Evolutionary conservation across 805 yeast genomes (phyloP).

Genomic region (Saccharomycopsis lassenensis): DNA sequence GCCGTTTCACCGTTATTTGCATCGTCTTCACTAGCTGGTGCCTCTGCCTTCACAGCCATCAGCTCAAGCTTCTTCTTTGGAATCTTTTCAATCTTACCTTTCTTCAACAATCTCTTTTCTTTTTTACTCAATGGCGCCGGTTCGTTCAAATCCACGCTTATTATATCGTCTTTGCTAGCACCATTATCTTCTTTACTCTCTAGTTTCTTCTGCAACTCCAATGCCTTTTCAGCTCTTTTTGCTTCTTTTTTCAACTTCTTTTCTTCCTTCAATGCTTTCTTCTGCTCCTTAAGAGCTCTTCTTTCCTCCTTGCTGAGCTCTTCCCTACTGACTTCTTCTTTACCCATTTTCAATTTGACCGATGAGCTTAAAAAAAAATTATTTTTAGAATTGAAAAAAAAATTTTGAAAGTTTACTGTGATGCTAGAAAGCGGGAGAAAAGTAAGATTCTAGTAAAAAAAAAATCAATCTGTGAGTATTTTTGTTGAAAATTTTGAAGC

Average conservation of each 20-base stretch:
- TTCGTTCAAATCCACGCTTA: conserved; percentile 57
- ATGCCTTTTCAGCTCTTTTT: conserved; percentile 23
- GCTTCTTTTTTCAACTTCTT: conserved; percentile 19
- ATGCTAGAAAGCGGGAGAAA: neutral
- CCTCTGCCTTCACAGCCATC: conserved; percentile 19
- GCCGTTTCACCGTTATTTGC: conserved; percentile 21
- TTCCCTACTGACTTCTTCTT: conserved; percentile 2
- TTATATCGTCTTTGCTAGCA: conserved; percentile 37
- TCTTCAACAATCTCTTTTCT: conserved; percentile 77
- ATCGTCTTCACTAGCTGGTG: conserved; percentile 25
- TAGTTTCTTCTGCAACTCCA: conserved; percentile 27
- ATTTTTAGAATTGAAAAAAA: neutral
- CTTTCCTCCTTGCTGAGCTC: neutral
- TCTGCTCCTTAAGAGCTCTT: conserved; percentile 4
- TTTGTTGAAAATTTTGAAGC: neutral
- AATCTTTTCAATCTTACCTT: conserved; percentile 48
- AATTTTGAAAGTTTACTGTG: neutral
- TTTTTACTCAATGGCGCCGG: conserved; percentile 84
- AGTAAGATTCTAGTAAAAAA: neutral
- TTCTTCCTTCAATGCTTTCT: conserved; percentile 13
- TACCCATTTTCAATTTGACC: neutral
- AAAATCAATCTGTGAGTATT: neutral
- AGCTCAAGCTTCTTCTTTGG: conserved; percentile 28
- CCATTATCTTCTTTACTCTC: conserved; percentile 25
- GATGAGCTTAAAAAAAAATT: neutral